phyloP scores from a whole-genome alignment of 331 rosid genomes.

The Malus hybrid region DNA sequence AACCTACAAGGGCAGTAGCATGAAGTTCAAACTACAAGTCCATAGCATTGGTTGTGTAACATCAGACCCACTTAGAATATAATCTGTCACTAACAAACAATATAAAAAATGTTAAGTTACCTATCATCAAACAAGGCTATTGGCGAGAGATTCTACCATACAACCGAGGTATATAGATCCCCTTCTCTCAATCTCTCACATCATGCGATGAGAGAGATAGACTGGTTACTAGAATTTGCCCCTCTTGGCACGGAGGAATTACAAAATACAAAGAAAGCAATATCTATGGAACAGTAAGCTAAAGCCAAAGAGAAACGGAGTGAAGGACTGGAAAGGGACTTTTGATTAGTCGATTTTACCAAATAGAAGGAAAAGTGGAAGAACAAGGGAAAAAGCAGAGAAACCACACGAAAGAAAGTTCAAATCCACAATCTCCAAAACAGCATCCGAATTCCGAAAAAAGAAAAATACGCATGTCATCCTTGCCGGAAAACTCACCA shows the following conservation, averaged over 20 bases:
- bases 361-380: background rate
- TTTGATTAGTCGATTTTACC: background rate
- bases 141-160: no score
- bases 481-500: background rate
- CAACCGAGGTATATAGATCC: no score
- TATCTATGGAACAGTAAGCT: no score
- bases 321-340: background rate
- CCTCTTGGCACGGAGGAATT: no score
- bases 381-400: conserved; percentile 15
- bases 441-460: background rate
- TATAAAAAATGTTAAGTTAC: background rate
- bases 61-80: background rate
- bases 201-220: no score
- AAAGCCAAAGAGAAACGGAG: background rate
- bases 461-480: background rate
- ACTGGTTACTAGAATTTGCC: no score
- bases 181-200: no score
- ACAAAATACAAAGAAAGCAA: no score
- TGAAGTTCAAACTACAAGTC: background rate
- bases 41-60: background rate
- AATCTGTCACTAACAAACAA: background rate
- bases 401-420: background rate
- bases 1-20: conserved; percentile 34
- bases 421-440: background rate
- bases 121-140: no score